A percentile compares a stretch with the other conserved stretches of the same genome.
These are phyloP conservation scores for Phytopythium chamaehyphon DNA, from an alignment of 352 stramenopile genomes.

Conservation along the genomic window DNA sequence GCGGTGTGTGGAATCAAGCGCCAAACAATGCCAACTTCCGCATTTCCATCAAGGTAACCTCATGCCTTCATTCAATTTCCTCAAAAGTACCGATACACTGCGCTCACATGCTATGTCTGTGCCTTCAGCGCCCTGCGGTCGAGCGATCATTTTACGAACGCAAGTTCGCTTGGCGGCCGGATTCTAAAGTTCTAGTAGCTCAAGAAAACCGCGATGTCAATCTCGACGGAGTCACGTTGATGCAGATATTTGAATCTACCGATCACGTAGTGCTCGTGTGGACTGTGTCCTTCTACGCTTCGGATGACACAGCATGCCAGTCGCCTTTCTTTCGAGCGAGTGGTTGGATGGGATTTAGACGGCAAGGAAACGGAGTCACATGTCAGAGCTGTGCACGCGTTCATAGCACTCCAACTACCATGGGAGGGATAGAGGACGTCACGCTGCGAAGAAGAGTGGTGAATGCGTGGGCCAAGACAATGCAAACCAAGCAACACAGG, in stretches of 20 bases:
- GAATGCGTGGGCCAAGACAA: neutral
- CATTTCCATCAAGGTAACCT: neutral
- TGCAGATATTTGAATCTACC: conserved; percentile 1
- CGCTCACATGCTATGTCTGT: neutral
- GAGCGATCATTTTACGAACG: neutral
- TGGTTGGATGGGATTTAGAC: conserved; percentile 4
- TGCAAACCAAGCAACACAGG: neutral
- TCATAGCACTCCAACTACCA: neutral
- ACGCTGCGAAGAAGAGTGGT: neutral
- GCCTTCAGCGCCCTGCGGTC: neutral
- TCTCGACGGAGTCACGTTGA: conserved; percentile 1
- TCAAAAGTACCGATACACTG: too few species aligned
- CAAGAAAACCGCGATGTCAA: neutral
- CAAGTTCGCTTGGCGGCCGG: neutral
- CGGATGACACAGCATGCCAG: neutral
- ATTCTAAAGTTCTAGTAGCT: neutral
- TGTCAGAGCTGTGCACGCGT: conserved; percentile 1
- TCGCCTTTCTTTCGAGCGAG: conserved; percentile 3
- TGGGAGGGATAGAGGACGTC: neutral
- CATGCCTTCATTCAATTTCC: too few species aligned
- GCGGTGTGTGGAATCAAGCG: neutral
- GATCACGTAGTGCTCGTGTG: conserved; percentile 3
- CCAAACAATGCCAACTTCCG: neutral
- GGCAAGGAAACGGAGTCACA: neutral
- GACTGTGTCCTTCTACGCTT: conserved; percentile 3